Conservation (phyloP, 1,284 basidiomycete genomes). For the Sanguinoderma infundibulare region DNA sequence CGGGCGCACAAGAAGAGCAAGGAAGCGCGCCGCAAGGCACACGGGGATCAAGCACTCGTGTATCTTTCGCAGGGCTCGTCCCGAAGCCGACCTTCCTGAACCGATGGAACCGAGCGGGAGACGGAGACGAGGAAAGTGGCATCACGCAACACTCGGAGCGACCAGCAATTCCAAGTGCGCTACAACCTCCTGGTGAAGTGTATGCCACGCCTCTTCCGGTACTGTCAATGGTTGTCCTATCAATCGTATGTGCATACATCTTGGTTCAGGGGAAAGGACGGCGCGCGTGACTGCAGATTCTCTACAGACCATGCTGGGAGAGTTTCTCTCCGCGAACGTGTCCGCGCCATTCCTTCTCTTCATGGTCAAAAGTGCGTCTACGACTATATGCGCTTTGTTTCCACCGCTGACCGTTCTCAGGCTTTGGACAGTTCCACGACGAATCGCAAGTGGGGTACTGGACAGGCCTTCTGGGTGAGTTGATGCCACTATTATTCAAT, state of each 20-base stretch:
- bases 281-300: slow-evolving; percentile 2
- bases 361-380: slow-evolving; percentile 83
- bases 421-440: slow-evolving; percentile 65
- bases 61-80: slow-evolving; percentile 31
- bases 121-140: slow-evolving; percentile 33
- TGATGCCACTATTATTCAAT: not conserved
- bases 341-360: slow-evolving; percentile 88
- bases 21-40: not conserved
- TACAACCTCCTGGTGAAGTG: slow-evolving; percentile 62
- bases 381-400: slow-evolving; percentile 9
- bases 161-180: slow-evolving; percentile 76
- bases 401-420: slow-evolving; percentile 37
- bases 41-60: slow-evolving; percentile 24
- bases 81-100: slow-evolving; percentile 32
- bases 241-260: slow-evolving; percentile 69
- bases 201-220: slow-evolving; percentile 82
- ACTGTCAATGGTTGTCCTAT: slow-evolving; percentile 91
- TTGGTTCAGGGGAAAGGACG: not conserved
- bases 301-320: slow-evolving; percentile 85
- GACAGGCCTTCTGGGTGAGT: slow-evolving; percentile 79
- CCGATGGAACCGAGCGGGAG: slow-evolving; percentile 27
- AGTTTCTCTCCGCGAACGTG: slow-evolving; percentile 91
- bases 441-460: slow-evolving; percentile 85
- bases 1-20: slow-evolving; percentile 8
- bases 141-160: slow-evolving; percentile 42